Evolutionary conservation across 1,139 yeast species (phyloP).

Genomic region (Magnusiomyces paraingens): DNA sequence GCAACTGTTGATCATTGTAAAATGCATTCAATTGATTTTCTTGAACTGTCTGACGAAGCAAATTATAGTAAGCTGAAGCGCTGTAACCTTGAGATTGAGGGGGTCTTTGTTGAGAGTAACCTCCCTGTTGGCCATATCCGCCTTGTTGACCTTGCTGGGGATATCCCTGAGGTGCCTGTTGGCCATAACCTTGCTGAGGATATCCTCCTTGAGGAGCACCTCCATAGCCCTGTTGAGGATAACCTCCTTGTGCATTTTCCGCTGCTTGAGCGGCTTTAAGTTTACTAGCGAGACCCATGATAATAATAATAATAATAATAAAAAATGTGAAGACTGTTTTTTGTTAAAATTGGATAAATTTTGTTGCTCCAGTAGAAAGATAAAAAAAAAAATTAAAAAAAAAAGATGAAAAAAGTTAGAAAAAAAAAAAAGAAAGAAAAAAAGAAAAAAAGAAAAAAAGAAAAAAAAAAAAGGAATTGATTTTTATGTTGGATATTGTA

Average conservation of each 20-base stretch:
- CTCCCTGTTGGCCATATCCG: neutral
- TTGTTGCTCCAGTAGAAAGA: no score
- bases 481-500: no score
- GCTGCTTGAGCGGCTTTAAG: conserved; percentile 14
- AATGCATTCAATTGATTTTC: conserved; percentile 2
- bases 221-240: conserved; percentile 11
- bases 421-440: neutral
- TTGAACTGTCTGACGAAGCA: conserved; percentile 19
- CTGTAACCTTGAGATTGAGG: conserved; percentile 8
- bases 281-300: conserved; percentile 17
- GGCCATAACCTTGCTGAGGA: neutral
- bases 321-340: no score
- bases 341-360: no score
- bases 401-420: no score
- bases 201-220: conserved; percentile 2
- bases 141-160: no score
- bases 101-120: neutral
- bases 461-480: no score
- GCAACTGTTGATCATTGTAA: conserved; percentile 16
- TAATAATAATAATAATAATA: no score
- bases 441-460: neutral
- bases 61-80: conserved; percentile 28
- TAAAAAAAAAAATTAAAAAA: no score
- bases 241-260: conserved; percentile 6
- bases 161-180: conserved; percentile 2